Evolutionary conservation across 164 flowering plant species (phyloP), one percentile per base, ranked within the genome.

Genomic region (Taxillus chinensis): DNA sequence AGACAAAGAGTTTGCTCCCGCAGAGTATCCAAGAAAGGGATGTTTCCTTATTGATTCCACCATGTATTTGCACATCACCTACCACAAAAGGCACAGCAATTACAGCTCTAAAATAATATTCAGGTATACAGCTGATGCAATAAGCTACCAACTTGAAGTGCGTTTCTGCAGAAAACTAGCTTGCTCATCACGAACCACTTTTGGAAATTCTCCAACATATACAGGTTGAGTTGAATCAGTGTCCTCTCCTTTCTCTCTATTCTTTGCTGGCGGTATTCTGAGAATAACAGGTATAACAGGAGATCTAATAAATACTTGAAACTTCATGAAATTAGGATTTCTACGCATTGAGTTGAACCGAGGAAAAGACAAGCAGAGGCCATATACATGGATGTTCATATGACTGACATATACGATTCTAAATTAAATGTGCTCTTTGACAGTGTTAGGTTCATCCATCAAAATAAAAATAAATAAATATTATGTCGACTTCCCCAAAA

Each of bases 121-220:
- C 27, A 27, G 27, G 27, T 2, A 27, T 27, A 27, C 27, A 27
- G 27, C 27, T 27, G 27, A 27, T 27, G 27, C 27, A 27, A 27
- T 27, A 27, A 27, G 27, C 27, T 43, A 75, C 80, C 55, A 63
- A 89, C 98, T 87, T 67, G 77, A 74, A 75, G 62, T 56, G 64
- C 46, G 73, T 65, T 73, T 80, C 54, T 76, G 84, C 54, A 74
- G 64, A 15, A 73, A 67, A 49, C 65, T 74, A 57, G 79, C 70
- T 64, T 87, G 90, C 53, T 86, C 89, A 76, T 82, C 86, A 65
- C 95, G 96, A 62, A 92, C 86, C 16, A 74, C 82, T 73, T 82
- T 85, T 5, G 98, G 98, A 46, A 90, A 87, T 62, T 92, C 98
- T 71, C 82, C 92, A 76, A 90, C 86, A 83, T 79, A 86, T 40